Evolutionary conservation across 176 grass and related monocot genomes (phyloP).

Genomic region (Hsuehochloa calcarea): DNA sequence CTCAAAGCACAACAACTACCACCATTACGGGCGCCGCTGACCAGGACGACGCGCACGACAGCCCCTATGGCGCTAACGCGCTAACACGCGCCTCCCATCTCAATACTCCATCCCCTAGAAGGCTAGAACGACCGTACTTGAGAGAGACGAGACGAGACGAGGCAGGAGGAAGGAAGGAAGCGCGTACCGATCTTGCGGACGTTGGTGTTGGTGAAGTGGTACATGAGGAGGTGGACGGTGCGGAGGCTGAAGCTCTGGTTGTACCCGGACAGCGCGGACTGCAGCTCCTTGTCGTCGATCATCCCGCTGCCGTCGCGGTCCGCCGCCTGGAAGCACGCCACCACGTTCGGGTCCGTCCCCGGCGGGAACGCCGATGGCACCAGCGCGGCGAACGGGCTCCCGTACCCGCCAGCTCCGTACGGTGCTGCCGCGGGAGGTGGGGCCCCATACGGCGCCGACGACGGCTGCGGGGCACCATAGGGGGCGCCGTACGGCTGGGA

Average conservation of each 20-base stretch:
- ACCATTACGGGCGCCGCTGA: neutral
- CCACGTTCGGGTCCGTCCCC: slow-evolving; percentile 84
- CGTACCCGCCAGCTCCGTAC: slow-evolving; percentile 32
- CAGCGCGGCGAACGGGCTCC: slow-evolving; percentile 63
- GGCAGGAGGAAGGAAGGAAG: neutral
- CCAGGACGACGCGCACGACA: neutral
- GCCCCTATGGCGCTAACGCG: no score
- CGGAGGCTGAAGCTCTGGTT: slow-evolving; percentile 87
- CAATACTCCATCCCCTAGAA: no score
- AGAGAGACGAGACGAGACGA: neutral
- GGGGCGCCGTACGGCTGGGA: neutral
- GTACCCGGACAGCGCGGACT: slow-evolving; percentile 78
- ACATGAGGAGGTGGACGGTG: slow-evolving; percentile 95
- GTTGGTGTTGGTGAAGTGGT: slow-evolving; percentile 85
- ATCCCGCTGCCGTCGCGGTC: slow-evolving; percentile 84
- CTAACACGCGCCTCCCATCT: no score
- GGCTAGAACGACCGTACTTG: no score
- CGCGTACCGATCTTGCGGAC: slow-evolving; percentile 72
- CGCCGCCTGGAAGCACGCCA: slow-evolving; percentile 89
- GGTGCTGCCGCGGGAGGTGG: neutral
- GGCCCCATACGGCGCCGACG: neutral
- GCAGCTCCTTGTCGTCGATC: slow-evolving; percentile 98
- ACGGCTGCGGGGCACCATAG: slow-evolving; percentile 15
- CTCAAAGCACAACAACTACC: no score
- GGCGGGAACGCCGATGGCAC: slow-evolving; percentile 72